Evolutionary conservation across 2,329 filamentous ascomycete genomes (phyloP).

Genomic region (Colletotrichum endophyticum): DNA sequence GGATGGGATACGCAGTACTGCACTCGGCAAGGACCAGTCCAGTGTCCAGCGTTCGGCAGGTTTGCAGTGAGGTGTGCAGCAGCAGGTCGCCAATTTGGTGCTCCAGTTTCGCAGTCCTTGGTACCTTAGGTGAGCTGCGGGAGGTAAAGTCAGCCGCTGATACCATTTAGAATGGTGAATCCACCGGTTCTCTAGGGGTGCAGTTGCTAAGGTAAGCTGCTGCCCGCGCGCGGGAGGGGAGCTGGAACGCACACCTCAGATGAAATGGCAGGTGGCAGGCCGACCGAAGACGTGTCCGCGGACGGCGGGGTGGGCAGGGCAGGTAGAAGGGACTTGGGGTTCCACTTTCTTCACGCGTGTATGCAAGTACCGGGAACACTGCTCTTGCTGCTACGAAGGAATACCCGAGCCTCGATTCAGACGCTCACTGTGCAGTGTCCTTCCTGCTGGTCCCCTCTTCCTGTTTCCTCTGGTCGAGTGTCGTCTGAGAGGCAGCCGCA

Average conservation of each 20-base stretch:
- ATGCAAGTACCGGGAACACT: neutral
- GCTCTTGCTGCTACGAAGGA: neutral
- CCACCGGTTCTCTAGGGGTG: neutral
- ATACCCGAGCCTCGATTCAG: neutral
- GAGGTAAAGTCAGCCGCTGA: conserved; percentile 5
- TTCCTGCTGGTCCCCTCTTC: neutral
- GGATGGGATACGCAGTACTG: conserved; percentile 13
- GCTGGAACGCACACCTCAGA: conserved; percentile 12
- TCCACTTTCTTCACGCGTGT: neutral
- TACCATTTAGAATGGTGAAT: neutral
- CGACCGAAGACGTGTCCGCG: neutral
- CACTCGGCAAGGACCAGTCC: neutral
- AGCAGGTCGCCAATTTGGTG: neutral
- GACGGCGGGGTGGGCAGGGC: neutral
- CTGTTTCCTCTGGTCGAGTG: neutral
- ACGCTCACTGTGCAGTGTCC: neutral
- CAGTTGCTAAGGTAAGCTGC: neutral
- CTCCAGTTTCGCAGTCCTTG: neutral
- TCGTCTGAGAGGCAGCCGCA: neutral
- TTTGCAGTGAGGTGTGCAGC: neutral
- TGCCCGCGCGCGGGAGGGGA: neutral
- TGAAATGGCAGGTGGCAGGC: conserved; percentile 17
- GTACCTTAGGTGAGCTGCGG: neutral
- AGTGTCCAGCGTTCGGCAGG: neutral
- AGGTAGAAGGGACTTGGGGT: neutral